Evolutionary conservation across 495 filamentous ascomycete genomes (phyloP), one percentile per base, ranked within the genome.

Genomic region (Aspergillus bridgeri): DNA sequence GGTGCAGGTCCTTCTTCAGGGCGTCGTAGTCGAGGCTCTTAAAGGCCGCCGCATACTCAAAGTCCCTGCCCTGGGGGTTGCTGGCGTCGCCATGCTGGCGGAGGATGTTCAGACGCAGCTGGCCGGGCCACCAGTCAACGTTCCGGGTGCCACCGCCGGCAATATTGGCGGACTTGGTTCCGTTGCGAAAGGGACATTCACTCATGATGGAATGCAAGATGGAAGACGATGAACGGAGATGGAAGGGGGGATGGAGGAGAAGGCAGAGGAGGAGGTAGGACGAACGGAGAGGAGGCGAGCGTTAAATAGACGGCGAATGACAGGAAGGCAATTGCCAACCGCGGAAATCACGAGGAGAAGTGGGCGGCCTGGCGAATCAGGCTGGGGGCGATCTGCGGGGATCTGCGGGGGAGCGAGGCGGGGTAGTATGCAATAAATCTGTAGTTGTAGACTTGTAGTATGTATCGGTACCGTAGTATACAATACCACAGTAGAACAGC

Each of bases 1-100:
- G 74, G 22, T 72, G 56, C 3, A 90, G 69, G 63, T 90, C 87
- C 65, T 87, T 82, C 86, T 90, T 89, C 63, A 90, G 73, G 27
- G 69, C 86, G 56, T 79, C 75, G 67, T 89, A 89, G 75, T 90
- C 87, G 22, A 90, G 75, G 60, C 67, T 80, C 74, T 87, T 85
- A 79, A 89, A 89, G 51, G 86, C 86, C 1, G 77, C 73, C 18
- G 79, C 80, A 75, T 90, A 90, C 72, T 89, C 79, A 58, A 88
- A 88, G 64, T 86, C 82, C 53, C 77, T 73, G 65, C 56, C 68
- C 58, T 81, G 58, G 4, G 87, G 86, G 68, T 85, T 86, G 54
- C 81, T 82, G n/a, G 74, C 71, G 7, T 72, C 59, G 44, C 78
- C 83, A 68, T 88, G 83, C 70, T 90, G 87, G 64, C 86, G 87